phyloP scores from a whole-genome alignment of 441 rosid genomes.

The Arabidopsis hybrid region DNA sequence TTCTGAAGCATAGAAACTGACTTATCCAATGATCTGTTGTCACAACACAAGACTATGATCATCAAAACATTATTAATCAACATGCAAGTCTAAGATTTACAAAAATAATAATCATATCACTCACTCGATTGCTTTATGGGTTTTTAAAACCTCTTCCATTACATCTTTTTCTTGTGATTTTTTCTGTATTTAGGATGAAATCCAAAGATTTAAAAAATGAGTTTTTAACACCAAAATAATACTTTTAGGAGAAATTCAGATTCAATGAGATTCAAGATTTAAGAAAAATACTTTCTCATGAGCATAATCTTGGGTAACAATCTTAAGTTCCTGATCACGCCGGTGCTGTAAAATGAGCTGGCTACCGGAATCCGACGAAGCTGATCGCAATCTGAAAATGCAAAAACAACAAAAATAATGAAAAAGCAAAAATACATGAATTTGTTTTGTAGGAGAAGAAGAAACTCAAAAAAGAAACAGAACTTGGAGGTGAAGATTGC shows the following conservation, averaged over 20 bases:
- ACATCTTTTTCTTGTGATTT: conserved; percentile 56
- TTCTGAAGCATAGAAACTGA: conserved; percentile 75
- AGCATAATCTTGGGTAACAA: conserved; percentile 57
- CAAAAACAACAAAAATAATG: not conserved
- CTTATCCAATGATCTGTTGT: conserved; percentile 72
- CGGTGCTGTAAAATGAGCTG: conserved; percentile 54
- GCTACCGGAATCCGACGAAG: conserved; percentile 36
- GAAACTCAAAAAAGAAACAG: not conserved
- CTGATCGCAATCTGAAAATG: conserved; percentile 27
- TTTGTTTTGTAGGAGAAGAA: not conserved
- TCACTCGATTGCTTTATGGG: conserved; percentile 87
- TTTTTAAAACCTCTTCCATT: conserved; percentile 68
- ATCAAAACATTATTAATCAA: conserved; percentile 6
- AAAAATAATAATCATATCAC: conserved; percentile 32
- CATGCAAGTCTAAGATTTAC: conserved; percentile 18
- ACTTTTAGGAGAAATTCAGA: not conserved
- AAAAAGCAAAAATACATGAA: conserved; percentile 18
- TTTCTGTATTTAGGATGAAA: conserved; percentile 40
- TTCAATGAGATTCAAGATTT: not conserved
- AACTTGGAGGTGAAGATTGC: conserved; percentile 74
- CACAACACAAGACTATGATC: conserved; percentile 24
- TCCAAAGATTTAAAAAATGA: not conserved
- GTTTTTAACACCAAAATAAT: not conserved
- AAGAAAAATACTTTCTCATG: conserved; percentile 54
- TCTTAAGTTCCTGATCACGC: conserved; percentile 61